These are phyloP conservation scores for Brassica juncea DNA, from an alignment of 345 rosid genomes.

Conservation along the genomic window DNA sequence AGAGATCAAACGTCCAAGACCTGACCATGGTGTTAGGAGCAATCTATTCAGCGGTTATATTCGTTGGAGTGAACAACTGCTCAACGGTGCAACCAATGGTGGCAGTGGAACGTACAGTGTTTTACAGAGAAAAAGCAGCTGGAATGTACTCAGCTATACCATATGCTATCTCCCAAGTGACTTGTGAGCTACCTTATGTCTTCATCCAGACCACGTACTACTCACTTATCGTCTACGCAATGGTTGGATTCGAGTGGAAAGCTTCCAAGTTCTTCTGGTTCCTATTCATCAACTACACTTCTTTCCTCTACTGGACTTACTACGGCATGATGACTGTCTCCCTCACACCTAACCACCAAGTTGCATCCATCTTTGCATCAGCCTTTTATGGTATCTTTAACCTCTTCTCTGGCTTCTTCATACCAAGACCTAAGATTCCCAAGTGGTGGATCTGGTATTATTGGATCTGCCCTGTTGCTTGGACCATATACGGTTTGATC, in stretches of 20 bases:
- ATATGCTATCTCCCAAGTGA: slow-evolving; percentile 66
- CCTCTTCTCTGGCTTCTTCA: slow-evolving; percentile 85
- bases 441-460: slow-evolving; percentile 94
- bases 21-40: slow-evolving; percentile 66
- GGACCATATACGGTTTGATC: slow-evolving; percentile 72
- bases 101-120: slow-evolving; percentile 70
- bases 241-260: slow-evolving; percentile 78
- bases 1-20: slow-evolving; percentile 50
- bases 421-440: slow-evolving; percentile 81
- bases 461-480: slow-evolving; percentile 83
- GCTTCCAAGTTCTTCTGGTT: slow-evolving; percentile 80
- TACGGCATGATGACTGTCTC: slow-evolving; percentile 94
- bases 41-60: slow-evolving; percentile 59
- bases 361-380: slow-evolving; percentile 73
- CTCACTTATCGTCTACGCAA: slow-evolving; percentile 65
- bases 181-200: slow-evolving; percentile 70
- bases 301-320: slow-evolving; percentile 90
- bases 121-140: slow-evolving; percentile 72
- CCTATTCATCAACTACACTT: slow-evolving; percentile 70
- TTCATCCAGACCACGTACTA: slow-evolving; percentile 63
- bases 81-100: slow-evolving; percentile 69
- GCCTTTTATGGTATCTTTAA: slow-evolving; percentile 75
- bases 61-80: slow-evolving; percentile 72
- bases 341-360: slow-evolving; percentile 82
- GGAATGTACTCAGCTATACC: slow-evolving; percentile 74